Evolutionary conservation across 2,329 filamentous ascomycete species (phyloP), one percentile per base, ranked within the genome.

Genomic region (Diaporthe aspalathi): DNA sequence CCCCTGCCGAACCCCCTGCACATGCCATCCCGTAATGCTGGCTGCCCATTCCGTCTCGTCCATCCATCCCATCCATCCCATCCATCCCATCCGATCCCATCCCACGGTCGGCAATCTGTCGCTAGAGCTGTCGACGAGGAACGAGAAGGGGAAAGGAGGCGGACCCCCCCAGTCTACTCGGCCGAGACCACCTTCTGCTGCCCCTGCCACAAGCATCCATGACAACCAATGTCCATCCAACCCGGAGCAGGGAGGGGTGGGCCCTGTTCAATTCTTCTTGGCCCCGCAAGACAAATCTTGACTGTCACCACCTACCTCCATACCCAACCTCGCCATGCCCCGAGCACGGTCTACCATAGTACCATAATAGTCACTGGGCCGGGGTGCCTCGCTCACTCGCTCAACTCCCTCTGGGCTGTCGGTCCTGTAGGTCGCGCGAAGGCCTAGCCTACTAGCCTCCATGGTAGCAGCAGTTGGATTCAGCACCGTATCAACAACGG

Each of bases 101-200:
- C 56, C 40, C 43, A 49, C 57, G 57, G 57, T 63, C 57, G 57
- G 57, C 57, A 63, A 63, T 63, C 57, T 63, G 57, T 47, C 57
- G 38, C 57, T 63, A 47, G 43, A 16, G 43, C 40, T 63, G 57
- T 49, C 35, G 4, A 35, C 35, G 45, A 27, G 20, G 11, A 24
- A 62, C 56, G 9, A 32, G 24, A 62, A 38, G 35, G 40, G 24
- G 14, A n/a, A 29, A 47, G 47, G 35, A 62, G 38, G 38, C 56
- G 24, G 47, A n/a, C n/a, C 40, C 24, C 24, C 29, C 38, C 35
- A 17, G 14, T 20, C 54, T 27, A 62, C 57, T 62, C 57, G 57
- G 57, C 57, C 57, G 57, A 62, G 57, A 32, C 40, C 57, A 22
- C 22, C 22, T 62, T 29, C 38, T 62, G 40, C 40, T 32, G 40